Base-by-base conservation (phyloP, 257 asterid species). In the Solanum neorickii region DNA sequence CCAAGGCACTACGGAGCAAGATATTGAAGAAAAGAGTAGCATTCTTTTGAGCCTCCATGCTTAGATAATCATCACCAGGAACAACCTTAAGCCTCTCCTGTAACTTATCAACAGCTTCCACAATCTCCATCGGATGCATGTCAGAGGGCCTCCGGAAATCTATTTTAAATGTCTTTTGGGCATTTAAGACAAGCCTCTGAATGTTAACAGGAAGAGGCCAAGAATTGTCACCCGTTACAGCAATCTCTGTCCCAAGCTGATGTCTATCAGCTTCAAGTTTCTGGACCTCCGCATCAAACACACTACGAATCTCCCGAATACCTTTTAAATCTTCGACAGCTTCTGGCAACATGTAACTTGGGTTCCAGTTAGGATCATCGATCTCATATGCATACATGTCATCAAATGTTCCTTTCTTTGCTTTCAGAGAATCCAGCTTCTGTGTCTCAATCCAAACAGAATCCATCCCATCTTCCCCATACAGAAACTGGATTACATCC, bases 391-490 rank as follows among this genome's bases (percentile, higher is more conserved):
- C 93, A 88, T 93, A 97, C 94, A 93, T 89, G 88, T 91, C 88
- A 70, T 92, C 91, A 90, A 97, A 97, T 83, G 94, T 94, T 3
- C 91, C 33, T 88, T 90, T 94, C 92, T 97, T 96, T 90, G 95
- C 89, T 93, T 97, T 97, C 94, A 97, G 89, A 31, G 99, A 94
- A 44, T 97, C 99, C 89, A 97, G 90, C 78, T 94, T 98, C 87
- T 97, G 99, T 37, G 97, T 93, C 90, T 96, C 99, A 69, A 97
- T 96, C 99, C 99, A 97, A 83, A 96, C 99, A 72, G 99, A 88
- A 93, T 97, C 99, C 99, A 97, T 97, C 83, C 99, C 99, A 87
- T 97, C 99, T 92, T 97, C 99, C 70, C 99, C 99, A 41, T 97
- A 97, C 25, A 96, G 98, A 93, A 97, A 97, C 94, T 97, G 99